Conservation (phyloP, 2,329 filamentous ascomycete genomes). For the Plenodomus tracheiphilus region DNA sequence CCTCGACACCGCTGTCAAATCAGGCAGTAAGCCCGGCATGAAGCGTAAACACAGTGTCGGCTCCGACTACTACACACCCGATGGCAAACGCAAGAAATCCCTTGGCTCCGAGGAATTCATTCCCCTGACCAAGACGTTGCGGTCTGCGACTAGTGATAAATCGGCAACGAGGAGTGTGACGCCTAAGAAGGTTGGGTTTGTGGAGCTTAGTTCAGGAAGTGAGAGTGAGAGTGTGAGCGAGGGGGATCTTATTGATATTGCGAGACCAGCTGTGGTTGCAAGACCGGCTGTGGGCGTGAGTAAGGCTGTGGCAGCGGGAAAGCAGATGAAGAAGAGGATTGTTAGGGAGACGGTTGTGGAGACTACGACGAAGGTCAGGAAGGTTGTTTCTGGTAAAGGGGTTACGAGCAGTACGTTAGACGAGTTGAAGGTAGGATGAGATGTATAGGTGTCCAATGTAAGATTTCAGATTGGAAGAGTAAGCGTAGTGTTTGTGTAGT, state of each 20-base stretch:
- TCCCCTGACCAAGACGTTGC: neutral
- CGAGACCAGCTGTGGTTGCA: no score
- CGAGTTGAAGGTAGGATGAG: neutral
- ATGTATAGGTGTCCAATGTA: no score
- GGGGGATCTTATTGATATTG: neutral
- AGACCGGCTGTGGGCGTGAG: neutral
- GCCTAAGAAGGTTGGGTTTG: neutral
- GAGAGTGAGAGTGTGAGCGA: neutral
- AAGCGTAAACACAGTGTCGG: slow-evolving; percentile 5
- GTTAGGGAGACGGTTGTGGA: neutral
- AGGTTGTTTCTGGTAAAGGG: neutral
- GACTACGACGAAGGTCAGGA: neutral
- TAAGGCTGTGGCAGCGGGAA: neutral
- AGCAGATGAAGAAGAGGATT: neutral
- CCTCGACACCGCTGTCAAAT: neutral
- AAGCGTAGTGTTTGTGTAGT: no score
- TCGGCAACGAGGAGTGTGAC: neutral
- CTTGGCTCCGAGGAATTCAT: neutral
- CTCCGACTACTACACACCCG: neutral
- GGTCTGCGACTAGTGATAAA: neutral
- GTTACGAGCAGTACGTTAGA: neutral
- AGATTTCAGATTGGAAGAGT: no score
- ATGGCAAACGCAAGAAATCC: slow-evolving; percentile 2
- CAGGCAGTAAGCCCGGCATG: neutral
- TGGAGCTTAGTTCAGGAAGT: neutral